Conservation (phyloP, 176 grass and related monocot species). For the Oryza longistaminata region DNA sequence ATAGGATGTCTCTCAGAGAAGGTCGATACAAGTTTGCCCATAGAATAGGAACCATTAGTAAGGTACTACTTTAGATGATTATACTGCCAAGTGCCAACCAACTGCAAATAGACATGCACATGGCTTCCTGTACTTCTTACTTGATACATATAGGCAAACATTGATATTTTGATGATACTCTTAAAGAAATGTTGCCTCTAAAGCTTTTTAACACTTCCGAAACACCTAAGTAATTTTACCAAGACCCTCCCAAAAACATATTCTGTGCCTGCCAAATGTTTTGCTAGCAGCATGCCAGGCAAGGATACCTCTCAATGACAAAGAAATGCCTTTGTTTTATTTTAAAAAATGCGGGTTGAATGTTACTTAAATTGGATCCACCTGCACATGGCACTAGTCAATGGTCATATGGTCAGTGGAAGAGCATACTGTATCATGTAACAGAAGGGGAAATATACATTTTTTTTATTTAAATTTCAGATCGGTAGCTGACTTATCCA, state of each 20-base stretch:
- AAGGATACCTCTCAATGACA: neutral
- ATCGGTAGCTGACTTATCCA: neutral
- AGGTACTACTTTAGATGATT: neutral
- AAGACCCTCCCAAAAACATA: neutral
- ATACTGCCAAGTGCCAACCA: neutral
- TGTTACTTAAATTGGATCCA: neutral
- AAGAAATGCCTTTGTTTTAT: neutral
- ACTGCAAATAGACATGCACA: neutral
- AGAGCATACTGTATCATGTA: neutral
- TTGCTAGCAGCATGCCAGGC: neutral
- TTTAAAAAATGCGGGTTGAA: neutral
- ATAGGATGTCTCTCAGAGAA: neutral
- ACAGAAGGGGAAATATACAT: neutral
- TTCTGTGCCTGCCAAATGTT: neutral
- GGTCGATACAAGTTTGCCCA: neutral
- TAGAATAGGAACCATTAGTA: neutral
- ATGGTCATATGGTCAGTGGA: neutral
- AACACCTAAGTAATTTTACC: neutral
- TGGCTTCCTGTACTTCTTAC: neutral
- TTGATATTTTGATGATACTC: neutral
- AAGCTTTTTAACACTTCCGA: neutral
- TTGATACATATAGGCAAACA: neutral
- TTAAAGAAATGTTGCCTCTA: neutral
- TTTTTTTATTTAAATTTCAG: neutral
- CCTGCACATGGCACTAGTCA: too few species aligned